Evolutionary conservation across 2,329 filamentous ascomycete species (phyloP).

Genomic region (Dactylonectria estremocensis): DNA sequence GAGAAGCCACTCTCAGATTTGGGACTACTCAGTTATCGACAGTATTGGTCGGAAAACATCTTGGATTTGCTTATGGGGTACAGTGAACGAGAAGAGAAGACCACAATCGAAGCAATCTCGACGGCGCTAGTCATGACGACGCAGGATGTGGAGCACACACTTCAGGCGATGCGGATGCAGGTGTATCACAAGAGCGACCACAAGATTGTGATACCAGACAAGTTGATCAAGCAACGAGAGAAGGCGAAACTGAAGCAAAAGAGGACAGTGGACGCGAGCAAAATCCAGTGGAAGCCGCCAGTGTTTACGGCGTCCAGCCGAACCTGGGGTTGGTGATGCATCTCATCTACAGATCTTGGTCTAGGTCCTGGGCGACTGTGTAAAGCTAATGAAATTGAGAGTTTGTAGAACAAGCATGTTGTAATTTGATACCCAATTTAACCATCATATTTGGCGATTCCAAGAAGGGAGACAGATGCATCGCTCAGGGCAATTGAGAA

Average conservation of each 20-base stretch:
- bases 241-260: constrained; percentile 86
- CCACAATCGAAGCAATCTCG: constrained; percentile 90
- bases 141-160: constrained; percentile 93
- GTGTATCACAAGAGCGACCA: constrained; percentile 97
- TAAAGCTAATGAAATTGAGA: not conserved
- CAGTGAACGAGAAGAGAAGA: constrained; percentile 77
- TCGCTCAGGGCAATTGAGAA: not conserved
- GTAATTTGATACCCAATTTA: constrained; percentile 41
- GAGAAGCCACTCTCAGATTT: constrained; percentile 97
- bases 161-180: constrained; percentile 95
- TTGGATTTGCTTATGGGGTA: constrained; percentile 86
- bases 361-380: not conserved
- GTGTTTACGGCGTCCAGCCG: constrained; percentile 91
- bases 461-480: not conserved
- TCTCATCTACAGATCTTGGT: not conserved
- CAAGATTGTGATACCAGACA: constrained; percentile 92
- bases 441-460: not conserved
- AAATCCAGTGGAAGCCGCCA: constrained; percentile 95
- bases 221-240: constrained; percentile 83
- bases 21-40: constrained; percentile 92
- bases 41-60: constrained; percentile 98
- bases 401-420: constrained; percentile 11
- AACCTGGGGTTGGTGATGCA: constrained; percentile 93
- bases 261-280: constrained; percentile 81
- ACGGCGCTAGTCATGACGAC: constrained; percentile 92